These are phyloP conservation scores for Camellia oleifera DNA, from an alignment of 179 eudicot genomes.

Conservation along the genomic window DNA sequence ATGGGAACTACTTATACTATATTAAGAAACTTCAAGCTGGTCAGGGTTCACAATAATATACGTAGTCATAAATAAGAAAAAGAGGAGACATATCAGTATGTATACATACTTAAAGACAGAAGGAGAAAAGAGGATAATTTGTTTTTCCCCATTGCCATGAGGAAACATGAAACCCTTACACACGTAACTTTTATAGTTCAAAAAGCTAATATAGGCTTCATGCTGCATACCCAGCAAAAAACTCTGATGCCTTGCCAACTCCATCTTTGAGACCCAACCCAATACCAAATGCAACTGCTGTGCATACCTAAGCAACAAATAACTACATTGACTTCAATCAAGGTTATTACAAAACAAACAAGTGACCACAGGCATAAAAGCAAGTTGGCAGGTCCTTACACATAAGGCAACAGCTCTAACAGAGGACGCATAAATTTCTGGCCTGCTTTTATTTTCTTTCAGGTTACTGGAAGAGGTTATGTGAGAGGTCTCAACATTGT, in stretches of 20 bases:
- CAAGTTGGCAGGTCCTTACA: slow-evolving; percentile 41
- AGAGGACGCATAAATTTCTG: slow-evolving; percentile 43
- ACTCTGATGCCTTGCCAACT: slow-evolving; percentile 87
- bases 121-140: neutral
- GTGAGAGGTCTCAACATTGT: slow-evolving; percentile 28
- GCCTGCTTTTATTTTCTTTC: slow-evolving; percentile 25
- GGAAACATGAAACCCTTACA: slow-evolving; percentile 2
- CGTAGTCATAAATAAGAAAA: neutral
- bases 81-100: no score
- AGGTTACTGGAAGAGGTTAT: slow-evolving; percentile 29
- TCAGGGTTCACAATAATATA: neutral
- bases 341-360: slow-evolving; percentile 2
- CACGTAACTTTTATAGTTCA: neutral
- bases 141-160: neutral
- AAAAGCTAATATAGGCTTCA: slow-evolving; percentile 1
- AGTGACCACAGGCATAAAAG: neutral
- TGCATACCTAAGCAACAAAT: slow-evolving; percentile 54
- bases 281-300: slow-evolving; percentile 87
- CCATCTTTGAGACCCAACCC: slow-evolving; percentile 90
- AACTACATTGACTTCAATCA: slow-evolving; percentile 33
- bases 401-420: slow-evolving; percentile 76
- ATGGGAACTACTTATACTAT: no score
- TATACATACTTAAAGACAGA: no score
- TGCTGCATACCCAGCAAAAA: slow-evolving; percentile 88
- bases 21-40: slow-evolving; percentile 1